Base-by-base conservation (phyloP, 768 basidiomycete genomes). In the Suillus cothurnatus region DNA sequence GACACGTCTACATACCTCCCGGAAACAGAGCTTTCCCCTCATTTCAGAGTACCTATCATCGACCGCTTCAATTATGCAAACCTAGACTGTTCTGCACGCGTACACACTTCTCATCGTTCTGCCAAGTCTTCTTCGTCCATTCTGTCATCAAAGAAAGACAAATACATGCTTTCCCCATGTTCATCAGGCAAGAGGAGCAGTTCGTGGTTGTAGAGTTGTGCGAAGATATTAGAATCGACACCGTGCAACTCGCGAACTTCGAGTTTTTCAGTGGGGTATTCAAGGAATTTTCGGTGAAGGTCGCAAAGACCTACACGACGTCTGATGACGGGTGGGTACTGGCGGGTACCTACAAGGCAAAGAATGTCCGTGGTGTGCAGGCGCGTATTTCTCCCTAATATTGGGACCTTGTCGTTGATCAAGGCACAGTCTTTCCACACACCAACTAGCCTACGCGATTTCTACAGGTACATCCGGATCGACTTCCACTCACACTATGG, bases 191-290 rank as follows among this genome's bases (percentile, higher is more conserved):
- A 66, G 60, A 74, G 66, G 74, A 79, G 6, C 89, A 92, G 69
- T 98, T 89, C 77, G 91, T 99, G 39, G 89, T 97, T 39, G 90
- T 99, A 53, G 97, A 99, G 77, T 86, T 99, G 19, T 99, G 97
- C 79, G 97, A 99, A 69, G 97, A 99, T 75, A 95, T 99, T 67
- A 82, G 94, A 53, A 95, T 99, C 71, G 97, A 99, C 74, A 97
- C 95, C 0, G 89, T 99, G 53, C 95, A 98, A 74, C 80, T 99
- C 21, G 96, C 95, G 65, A 97, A 98, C 73, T 97, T 93, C 73
- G 97, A 99, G 80, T 99, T 98, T 80, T 99, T 98, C 79, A 94
- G 92, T 68, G 95, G 96, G 2, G 92, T 97, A 17, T 96, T 99
- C 81, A 92, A 92, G 77, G 94, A 97, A 63, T 91, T 99, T 67